Evolutionary conservation across 2,329 filamentous ascomycete species (phyloP), one percentile per base, ranked within the genome.

Genomic region (Pezizomycotina sp.): DNA sequence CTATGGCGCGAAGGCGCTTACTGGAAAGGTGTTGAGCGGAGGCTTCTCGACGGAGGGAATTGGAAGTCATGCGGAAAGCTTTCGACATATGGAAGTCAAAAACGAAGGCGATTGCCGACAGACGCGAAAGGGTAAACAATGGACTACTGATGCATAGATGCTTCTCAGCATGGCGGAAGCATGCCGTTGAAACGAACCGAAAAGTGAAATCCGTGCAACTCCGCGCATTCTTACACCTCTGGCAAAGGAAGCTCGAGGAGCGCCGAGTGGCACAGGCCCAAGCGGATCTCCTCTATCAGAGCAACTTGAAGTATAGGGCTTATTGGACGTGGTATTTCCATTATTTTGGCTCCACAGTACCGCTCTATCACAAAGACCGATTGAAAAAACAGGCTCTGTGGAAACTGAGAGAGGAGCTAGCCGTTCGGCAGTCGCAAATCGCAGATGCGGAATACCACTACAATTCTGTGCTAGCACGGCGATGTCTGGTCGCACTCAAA

Each of bases 321-420:
- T 43, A 43, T 16, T 43, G 41, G 41, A 43, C 41, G 10, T 21
- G 38, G 13, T 43, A 38, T 30, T 43, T n/a, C n/a, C n/a, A n/a
- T n/a, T n/a, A n/a, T n/a, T n/a, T n/a, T n/a, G n/a, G n/a, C n/a
- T n/a, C n/a, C n/a, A n/a, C n/a, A n/a, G n/a, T n/a, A n/a, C n/a
- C n/a, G n/a, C n/a, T n/a, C n/a, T n/a, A n/a, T n/a, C n/a, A n/a
- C n/a, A n/a, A n/a, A n/a, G n/a, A n/a, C n/a, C n/a, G n/a, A n/a
- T n/a, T n/a, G n/a, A n/a, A n/a, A n/a, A n/a, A n/a, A n/a, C n/a
- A n/a, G n/a, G n/a, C n/a, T n/a, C n/a, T n/a, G n/a, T n/a, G n/a
- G n/a, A n/a, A n/a, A n/a, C n/a, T n/a, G n/a, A n/a, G n/a, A n/a
- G n/a, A n/a, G n/a, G n/a, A n/a, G n/a, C n/a, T n/a, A n/a, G n/a